Evolutionary conservation across 805 yeast genomes (phyloP), one percentile per base, ranked within the genome.

Genomic region (Lachancea dasiensis): DNA sequence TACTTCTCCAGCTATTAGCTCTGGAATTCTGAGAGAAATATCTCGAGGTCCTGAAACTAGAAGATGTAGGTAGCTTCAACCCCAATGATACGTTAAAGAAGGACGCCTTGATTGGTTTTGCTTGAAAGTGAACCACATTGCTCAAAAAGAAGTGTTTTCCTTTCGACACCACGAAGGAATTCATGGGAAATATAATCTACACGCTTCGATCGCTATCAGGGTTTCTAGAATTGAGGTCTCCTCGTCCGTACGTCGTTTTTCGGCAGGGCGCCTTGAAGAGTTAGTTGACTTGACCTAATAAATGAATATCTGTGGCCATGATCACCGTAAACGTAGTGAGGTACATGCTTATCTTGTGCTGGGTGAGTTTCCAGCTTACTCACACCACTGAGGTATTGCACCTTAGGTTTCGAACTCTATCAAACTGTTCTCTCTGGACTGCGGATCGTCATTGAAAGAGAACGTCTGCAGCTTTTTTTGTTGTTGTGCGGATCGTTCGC

Each of bases 331-430:
- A n/a, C n/a, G n/a, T n/a, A n/a, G n/a, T n/a, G n/a, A n/a, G n/a
- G n/a, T n/a, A n/a, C n/a, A n/a, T n/a, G n/a, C n/a, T n/a, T n/a
- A n/a, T n/a, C n/a, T n/a, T n/a, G n/a, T n/a, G n/a, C n/a, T n/a
- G n/a, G n/a, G n/a, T n/a, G n/a, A n/a, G n/a, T n/a, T n/a, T n/a
- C n/a, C n/a, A n/a, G n/a, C n/a, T n/a, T n/a, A n/a, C n/a, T 24
- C 27, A 22, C 27, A 24, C 9, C 27, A 8, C n/a, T 15, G 16
- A 27, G 9, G 17, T 13, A 6, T 14, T 5, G 19, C 23, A 11
- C 5, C 25, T 5, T 7, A 56, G 14, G 62, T 50, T 40, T 58
- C 63, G 36, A 58, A 58, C 30, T 58, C 63, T 26, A 58, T 50
- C n/a, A 57, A 47, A 33, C 50, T 56, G 14, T 40, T 40, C 16